Evolutionary conservation across 2,329 filamentous ascomycete species (phyloP).

Genomic region (Rhinocladiella similis): DNA sequence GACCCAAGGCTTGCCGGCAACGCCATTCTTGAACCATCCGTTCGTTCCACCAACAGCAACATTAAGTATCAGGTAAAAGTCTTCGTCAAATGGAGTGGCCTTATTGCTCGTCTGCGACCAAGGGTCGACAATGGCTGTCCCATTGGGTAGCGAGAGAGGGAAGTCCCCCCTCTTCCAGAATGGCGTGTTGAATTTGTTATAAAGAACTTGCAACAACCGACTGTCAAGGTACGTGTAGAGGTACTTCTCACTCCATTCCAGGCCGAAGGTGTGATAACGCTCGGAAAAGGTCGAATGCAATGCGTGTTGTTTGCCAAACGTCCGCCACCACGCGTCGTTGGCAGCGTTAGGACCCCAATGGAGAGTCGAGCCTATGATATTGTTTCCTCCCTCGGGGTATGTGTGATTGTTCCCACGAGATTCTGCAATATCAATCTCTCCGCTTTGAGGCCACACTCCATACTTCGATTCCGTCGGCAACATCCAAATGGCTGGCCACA

Average conservation of each 20-base stretch:
- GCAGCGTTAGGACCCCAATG: constrained; percentile 76
- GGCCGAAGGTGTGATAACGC: constrained; percentile 72
- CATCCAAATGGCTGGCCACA: constrained; percentile 94
- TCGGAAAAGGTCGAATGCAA: constrained; percentile 72
- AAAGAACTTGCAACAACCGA: constrained; percentile 76
- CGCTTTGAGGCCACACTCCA: constrained; percentile 74
- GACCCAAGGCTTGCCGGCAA: constrained; percentile 75
- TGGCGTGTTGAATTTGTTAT: constrained; percentile 69
- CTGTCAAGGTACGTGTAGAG: constrained; percentile 84
- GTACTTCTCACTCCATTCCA: constrained; percentile 88
- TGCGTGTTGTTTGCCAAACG: constrained; percentile 73
- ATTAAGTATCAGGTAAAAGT: constrained; percentile 75
- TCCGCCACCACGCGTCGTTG: constrained; percentile 80
- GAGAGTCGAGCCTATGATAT: constrained; percentile 74
- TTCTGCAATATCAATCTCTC: constrained; percentile 82
- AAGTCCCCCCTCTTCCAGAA: constrained; percentile 71
- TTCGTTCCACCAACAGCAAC: constrained; percentile 76
- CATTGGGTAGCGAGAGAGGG: constrained; percentile 63
- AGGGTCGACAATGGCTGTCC: constrained; percentile 62
- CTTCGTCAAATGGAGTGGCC: constrained; percentile 72
- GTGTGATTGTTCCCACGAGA: constrained; percentile 79
- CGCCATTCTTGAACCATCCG: constrained; percentile 78
- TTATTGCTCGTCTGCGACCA: constrained; percentile 63
- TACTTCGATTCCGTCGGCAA: constrained; percentile 72
- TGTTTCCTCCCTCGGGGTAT: constrained; percentile 75